A percentile compares a stretch with the other conserved stretches of the same genome.
Evolutionary conservation across 192 early-diverging fungal species (phyloP).

Genomic region (Gamsiella multidivaricata): DNA sequence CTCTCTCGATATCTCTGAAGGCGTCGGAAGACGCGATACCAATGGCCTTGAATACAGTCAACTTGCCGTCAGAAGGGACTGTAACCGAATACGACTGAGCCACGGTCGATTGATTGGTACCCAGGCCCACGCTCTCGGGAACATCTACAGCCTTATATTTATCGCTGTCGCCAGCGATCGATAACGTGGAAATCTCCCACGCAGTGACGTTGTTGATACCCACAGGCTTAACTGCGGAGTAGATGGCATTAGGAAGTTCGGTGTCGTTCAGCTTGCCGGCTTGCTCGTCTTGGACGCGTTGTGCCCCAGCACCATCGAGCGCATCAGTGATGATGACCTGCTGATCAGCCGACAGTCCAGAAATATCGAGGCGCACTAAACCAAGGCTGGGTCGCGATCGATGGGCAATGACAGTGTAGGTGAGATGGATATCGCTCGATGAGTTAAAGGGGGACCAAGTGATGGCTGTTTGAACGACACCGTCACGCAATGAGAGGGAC

Average conservation of each 20-base stretch:
- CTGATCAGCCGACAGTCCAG: slow-evolving; percentile 31
- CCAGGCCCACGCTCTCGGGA: slow-evolving; percentile 34
- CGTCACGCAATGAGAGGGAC: slow-evolving; percentile 44
- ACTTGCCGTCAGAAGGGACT: background rate
- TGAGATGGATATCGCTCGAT: slow-evolving; percentile 21
- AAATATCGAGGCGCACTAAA: slow-evolving; percentile 45
- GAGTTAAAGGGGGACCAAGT: slow-evolving; percentile 37
- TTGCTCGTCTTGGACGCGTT: slow-evolving; percentile 39
- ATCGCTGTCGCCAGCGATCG: slow-evolving; percentile 1
- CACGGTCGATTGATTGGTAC: slow-evolving; percentile 23
- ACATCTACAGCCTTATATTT: slow-evolving; percentile 16
- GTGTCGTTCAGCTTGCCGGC: slow-evolving; percentile 23
- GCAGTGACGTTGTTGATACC: slow-evolving; percentile 46
- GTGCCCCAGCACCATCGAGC: slow-evolving; percentile 45
- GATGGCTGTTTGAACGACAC: slow-evolving; percentile 38
- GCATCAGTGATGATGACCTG: slow-evolving; percentile 49
- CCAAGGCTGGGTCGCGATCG: slow-evolving; percentile 47
- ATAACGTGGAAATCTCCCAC: slow-evolving; percentile 46
- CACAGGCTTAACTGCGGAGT: slow-evolving; percentile 28
- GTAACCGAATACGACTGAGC: slow-evolving; percentile 38
- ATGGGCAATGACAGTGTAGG: slow-evolving; percentile 48
- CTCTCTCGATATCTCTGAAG: slow-evolving; percentile 22
- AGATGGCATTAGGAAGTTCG: slow-evolving; percentile 39
- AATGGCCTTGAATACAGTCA: slow-evolving; percentile 39
- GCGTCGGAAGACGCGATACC: slow-evolving; percentile 54